Conservation (phyloP, 495 filamentous ascomycete species). For the Annulohypoxylon bovei region DNA sequence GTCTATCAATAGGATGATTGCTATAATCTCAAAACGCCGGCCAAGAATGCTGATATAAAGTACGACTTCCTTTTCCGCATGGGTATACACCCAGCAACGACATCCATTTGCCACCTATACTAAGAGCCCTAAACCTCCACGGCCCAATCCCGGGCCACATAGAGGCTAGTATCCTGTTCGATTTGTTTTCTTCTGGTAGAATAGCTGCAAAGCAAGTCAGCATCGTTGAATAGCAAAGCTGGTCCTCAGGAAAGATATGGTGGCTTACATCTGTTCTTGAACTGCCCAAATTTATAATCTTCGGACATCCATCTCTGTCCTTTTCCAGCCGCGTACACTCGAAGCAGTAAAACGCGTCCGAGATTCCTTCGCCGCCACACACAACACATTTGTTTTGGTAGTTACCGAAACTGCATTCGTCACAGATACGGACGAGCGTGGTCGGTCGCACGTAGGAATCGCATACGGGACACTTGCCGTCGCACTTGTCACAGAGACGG, state of each 20-base stretch:
- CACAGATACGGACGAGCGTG: conserved; percentile 96
- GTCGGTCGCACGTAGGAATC: conserved; percentile 98
- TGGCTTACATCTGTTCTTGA: conserved; percentile 90
- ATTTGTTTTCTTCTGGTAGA: conserved; percentile 66
- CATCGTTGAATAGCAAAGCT: not conserved
- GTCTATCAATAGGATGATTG: conserved; percentile 16
- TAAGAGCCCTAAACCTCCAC: conserved; percentile 6
- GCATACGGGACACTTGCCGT: conserved; percentile 99
- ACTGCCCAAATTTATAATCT: conserved; percentile 98
- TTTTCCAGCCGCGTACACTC: conserved; percentile 98
- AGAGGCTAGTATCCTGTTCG: conserved; percentile 55
- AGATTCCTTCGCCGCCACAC: conserved; percentile 98
- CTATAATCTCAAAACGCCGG: conserved; percentile 42
- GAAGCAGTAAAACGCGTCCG: conserved; percentile 99
- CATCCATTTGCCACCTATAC: not conserved
- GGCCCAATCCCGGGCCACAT: conserved; percentile 55
- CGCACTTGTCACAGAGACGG: conserved; percentile 99
- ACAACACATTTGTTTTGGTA: conserved; percentile 99
- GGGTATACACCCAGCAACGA: conserved; percentile 6
- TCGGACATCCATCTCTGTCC: conserved; percentile 96
- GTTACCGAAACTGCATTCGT: conserved; percentile 99
- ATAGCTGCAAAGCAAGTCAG: conserved; percentile 53
- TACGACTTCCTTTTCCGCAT: not conserved
- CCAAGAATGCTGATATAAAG: conserved; percentile 36
- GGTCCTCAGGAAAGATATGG: not conserved